A percentile compares a stretch with the other conserved stretches of the same genome.
phyloP scores from a whole-genome alignment of 805 yeast species.

The Hemisphaericaspora nanyangensis region DNA sequence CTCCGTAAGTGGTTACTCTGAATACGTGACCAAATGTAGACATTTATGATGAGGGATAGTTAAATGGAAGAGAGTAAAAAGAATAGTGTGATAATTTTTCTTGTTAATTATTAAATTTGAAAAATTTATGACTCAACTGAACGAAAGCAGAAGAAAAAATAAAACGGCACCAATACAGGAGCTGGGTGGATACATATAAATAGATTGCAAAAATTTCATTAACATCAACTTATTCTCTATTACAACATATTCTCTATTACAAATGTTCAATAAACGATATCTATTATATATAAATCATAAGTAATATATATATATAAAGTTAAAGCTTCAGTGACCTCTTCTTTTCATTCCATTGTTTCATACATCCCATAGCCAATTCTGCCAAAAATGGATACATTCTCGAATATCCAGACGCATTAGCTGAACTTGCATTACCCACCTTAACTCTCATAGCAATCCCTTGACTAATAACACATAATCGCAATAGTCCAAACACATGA shows the following conservation, averaged over 20 bases:
- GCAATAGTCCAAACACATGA: conserved; percentile 50
- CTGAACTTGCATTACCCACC: conserved; percentile 52
- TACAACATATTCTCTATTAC: too few relatives aligned
- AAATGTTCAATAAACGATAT: too few relatives aligned
- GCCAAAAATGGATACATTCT: conserved; percentile 29
- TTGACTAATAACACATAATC: conserved; percentile 56
- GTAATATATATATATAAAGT: too few relatives aligned
- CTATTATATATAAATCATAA: too few relatives aligned
- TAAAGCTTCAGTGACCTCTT: conserved; percentile 2
- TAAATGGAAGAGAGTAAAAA: not conserved
- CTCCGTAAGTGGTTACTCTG: conserved; percentile 93
- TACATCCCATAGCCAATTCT: conserved; percentile 22
- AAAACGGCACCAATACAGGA: too few relatives aligned
- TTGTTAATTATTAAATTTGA: too few relatives aligned
- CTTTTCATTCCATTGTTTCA: conserved; percentile 7
- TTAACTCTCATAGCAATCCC: conserved; percentile 57
- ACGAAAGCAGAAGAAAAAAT: not conserved
- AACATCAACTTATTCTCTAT: too few relatives aligned
- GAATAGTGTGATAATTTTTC: too few relatives aligned
- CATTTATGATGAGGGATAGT: conserved; percentile 18
- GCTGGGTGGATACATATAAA: too few relatives aligned
- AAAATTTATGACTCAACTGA: too few relatives aligned
- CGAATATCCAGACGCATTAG: conserved; percentile 43
- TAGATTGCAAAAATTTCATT: too few relatives aligned
- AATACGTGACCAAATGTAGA: conserved; percentile 41